phyloP scores from a whole-genome alignment of 345 rosid genomes.

The Lumnitzera littorea region DNA sequence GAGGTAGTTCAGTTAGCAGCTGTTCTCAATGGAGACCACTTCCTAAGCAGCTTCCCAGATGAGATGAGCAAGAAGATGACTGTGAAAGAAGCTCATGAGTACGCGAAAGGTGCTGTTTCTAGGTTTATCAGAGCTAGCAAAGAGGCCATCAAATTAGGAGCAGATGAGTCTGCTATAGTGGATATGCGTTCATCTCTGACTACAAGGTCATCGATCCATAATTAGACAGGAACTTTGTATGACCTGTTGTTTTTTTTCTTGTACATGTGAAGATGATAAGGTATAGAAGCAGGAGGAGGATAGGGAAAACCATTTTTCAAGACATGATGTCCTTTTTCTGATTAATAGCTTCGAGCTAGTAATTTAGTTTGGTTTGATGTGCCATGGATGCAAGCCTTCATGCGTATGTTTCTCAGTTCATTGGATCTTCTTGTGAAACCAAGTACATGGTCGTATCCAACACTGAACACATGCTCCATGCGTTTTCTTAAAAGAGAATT shows the following conservation, averaged over 20 bases:
- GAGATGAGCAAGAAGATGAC: slow-evolving; percentile 73
- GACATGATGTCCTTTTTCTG: too few relatives aligned
- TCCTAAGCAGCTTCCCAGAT: slow-evolving; percentile 70
- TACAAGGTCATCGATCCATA: slow-evolving; percentile 45
- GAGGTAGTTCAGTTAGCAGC: slow-evolving; percentile 89
- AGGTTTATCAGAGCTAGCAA: slow-evolving; percentile 83
- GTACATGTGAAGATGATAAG: too few relatives aligned
- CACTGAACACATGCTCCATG: too few relatives aligned
- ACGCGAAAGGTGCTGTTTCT: slow-evolving; percentile 59
- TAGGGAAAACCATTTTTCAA: too few relatives aligned
- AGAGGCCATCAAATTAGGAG: slow-evolving; percentile 77
- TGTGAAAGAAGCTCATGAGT: slow-evolving; percentile 61
- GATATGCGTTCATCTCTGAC: slow-evolving; percentile 90
- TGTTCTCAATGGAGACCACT: slow-evolving; percentile 85
- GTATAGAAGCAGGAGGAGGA: too few relatives aligned
- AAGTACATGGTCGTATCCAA: too few relatives aligned
- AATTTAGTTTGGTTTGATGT: too few relatives aligned
- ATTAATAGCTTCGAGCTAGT: too few relatives aligned
- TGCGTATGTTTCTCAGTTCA: too few relatives aligned
- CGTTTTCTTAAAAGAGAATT: too few relatives aligned
- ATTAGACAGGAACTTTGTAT: slow-evolving; percentile 8
- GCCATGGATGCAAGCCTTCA: too few relatives aligned
- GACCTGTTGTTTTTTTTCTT: background rate
- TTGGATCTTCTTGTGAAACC: too few relatives aligned
- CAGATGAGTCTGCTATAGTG: slow-evolving; percentile 78